These are phyloP conservation scores for Trichosporon asahii DNA, from an alignment of 1,284 basidiomycete genomes.

Conservation along the genomic window DNA sequence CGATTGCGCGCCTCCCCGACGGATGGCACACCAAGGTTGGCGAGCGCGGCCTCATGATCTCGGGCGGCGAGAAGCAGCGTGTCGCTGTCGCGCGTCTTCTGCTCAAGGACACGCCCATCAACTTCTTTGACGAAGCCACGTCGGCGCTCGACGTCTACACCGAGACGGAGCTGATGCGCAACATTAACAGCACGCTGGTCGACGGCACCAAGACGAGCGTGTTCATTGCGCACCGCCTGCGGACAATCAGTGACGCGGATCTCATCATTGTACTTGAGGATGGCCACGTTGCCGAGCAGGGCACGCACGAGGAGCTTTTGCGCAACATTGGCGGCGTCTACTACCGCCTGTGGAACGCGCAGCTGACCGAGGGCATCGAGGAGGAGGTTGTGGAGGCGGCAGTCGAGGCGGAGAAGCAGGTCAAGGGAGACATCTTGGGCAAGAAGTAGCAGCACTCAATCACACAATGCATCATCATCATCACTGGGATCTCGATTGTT, in stretches of 20 bases:
- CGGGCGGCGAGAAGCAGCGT: slow-evolving; percentile 95
- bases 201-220: slow-evolving; percentile 82
- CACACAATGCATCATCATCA: background rate
- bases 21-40: slow-evolving; percentile 89
- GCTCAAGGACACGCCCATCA: slow-evolving; percentile 87
- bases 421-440: background rate
- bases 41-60: slow-evolving; percentile 95
- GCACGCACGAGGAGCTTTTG: slow-evolving; percentile 83
- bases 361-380: slow-evolving; percentile 53
- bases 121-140: slow-evolving; percentile 99
- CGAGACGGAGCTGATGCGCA: slow-evolving; percentile 90
- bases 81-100: slow-evolving; percentile 88
- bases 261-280: slow-evolving; percentile 85
- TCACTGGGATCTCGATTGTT: background rate
- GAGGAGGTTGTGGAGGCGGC: slow-evolving; percentile 23
- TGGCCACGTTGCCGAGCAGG: slow-evolving; percentile 80
- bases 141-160: slow-evolving; percentile 93
- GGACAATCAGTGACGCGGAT: slow-evolving; percentile 87
- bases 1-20: slow-evolving; percentile 75
- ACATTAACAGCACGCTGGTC: slow-evolving; percentile 76
- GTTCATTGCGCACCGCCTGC: slow-evolving; percentile 87
- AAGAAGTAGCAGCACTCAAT: background rate
- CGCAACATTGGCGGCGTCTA: slow-evolving; percentile 67
- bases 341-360: slow-evolving; percentile 79
- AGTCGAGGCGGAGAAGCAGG: slow-evolving; percentile 19